Base-by-base conservation (phyloP, 352 stramenopile species). In the Globisporangium ultimum region DNA sequence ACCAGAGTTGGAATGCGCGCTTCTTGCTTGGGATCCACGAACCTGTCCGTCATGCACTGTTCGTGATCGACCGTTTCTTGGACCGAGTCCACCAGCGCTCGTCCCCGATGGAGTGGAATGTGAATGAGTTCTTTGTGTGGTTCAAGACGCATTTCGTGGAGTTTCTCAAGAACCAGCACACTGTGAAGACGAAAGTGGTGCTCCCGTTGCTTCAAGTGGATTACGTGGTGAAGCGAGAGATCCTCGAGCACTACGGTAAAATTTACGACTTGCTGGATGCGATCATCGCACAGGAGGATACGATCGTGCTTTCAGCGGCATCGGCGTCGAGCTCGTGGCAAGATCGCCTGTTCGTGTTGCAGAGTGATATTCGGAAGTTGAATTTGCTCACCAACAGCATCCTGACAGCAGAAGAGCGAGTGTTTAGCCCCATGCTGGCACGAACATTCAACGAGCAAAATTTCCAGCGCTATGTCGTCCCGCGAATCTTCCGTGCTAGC, bases 141-240 rank as follows among this genome's bases (percentile, higher is more conserved):
- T 94, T 94, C 62, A 88, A 85, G 59, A 72, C 73, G 18, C 70
- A 92, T 41, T 94, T 94, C 63, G 73, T 90, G 47, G 81, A 90
- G 56, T 92, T 91, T 61, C 58, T 94, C 15, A 78, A 70, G 43
- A 78, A 77, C 47, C 84, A 94, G 63, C 74, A 88, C 50, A 67
- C 89, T 20, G 66, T 88, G 21, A 94, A 94, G 57, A 72, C 63
- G 13, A 76, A 71, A 18, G 79, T 91, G 18, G 60, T 92, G 10
- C 56, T 88, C 2, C 84, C 84, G 14, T 62, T 91, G 14, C 53
- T 94, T n/a, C 64, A 76, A 34, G 60, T 92, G 40, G 87, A 84
- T 28, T 67, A 75, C 42, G 67, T 67, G 10, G 74, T 81, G 32
- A 88, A 89, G 55, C 78, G 74, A 13, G 82, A 94, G 55, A 83